phyloP scores from a whole-genome alignment of 768 basidiomycete genomes.

The Suillus hirtellus region DNA sequence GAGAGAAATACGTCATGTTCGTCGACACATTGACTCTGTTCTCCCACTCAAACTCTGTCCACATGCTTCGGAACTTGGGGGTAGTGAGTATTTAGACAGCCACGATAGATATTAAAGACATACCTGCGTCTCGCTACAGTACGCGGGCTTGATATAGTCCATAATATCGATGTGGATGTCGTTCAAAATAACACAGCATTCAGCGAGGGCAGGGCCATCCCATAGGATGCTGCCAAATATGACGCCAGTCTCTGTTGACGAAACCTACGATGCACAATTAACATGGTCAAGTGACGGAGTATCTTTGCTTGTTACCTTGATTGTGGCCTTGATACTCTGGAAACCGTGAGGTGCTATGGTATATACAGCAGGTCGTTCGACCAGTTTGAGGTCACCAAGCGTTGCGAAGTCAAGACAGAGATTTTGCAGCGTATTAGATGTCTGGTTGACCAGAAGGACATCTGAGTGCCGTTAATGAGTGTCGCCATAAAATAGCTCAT shows the following conservation, averaged over 20 bases:
- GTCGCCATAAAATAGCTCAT: background rate
- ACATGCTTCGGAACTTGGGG: slow-evolving; percentile 85
- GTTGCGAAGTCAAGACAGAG: slow-evolving; percentile 97
- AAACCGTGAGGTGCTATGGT: slow-evolving; percentile 96
- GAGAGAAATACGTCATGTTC: slow-evolving; percentile 60
- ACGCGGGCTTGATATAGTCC: slow-evolving; percentile 82
- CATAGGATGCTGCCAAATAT: slow-evolving; percentile 98
- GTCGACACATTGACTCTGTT: slow-evolving; percentile 83
- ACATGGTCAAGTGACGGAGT: background rate
- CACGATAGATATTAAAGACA: slow-evolving; percentile 13
- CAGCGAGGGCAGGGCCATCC: slow-evolving; percentile 86
- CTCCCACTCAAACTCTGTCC: slow-evolving; percentile 55
- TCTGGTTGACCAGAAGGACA: slow-evolving; percentile 96
- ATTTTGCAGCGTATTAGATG: slow-evolving; percentile 90
- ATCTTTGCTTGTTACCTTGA: slow-evolving; percentile 64
- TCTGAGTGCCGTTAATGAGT: slow-evolving; percentile 44
- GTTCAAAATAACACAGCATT: slow-evolving; percentile 91
- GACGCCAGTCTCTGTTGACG: slow-evolving; percentile 99
- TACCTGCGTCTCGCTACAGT: slow-evolving; percentile 89
- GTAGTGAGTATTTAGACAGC: slow-evolving; percentile 3
- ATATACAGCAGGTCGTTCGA: slow-evolving; percentile 92
- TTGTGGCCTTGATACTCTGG: slow-evolving; percentile 98
- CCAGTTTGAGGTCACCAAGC: slow-evolving; percentile 93
- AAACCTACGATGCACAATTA: slow-evolving; percentile 62
- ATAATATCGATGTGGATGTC: slow-evolving; percentile 95